Conservation (phyloP, 768 basidiomycete genomes). For the Suillus discolor region DNA sequence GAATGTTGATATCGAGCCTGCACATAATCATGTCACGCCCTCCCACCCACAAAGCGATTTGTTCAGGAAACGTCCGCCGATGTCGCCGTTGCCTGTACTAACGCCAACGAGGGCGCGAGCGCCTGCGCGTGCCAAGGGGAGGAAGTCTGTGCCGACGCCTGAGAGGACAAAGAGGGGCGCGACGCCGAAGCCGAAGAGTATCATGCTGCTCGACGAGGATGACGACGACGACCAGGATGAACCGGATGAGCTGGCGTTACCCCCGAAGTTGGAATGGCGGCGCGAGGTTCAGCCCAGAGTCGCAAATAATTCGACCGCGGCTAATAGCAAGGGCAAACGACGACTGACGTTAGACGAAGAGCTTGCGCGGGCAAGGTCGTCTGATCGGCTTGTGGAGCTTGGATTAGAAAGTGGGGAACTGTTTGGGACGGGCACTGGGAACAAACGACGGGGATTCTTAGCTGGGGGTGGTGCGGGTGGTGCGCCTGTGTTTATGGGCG, state of each 20-base stretch:
- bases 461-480: slow-evolving; percentile 79
- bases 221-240: slow-evolving; percentile 35
- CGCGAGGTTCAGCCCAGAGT: background rate
- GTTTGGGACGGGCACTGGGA: slow-evolving; percentile 56
- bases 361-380: slow-evolving; percentile 45
- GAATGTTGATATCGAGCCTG: slow-evolving; percentile 14
- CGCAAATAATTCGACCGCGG: background rate
- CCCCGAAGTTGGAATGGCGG: slow-evolving; percentile 21
- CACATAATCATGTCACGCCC: slow-evolving; percentile 19
- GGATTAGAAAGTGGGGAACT: slow-evolving; percentile 44
- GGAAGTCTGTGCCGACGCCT: background rate
- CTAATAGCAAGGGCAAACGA: slow-evolving; percentile 28
- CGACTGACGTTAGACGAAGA: slow-evolving; percentile 72
- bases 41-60: slow-evolving; percentile 31
- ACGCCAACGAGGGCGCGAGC: slow-evolving; percentile 59
- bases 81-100: slow-evolving; percentile 60
- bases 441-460: slow-evolving; percentile 60
- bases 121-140: slow-evolving; percentile 44
- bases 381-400: slow-evolving; percentile 40
- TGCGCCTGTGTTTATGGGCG: slow-evolving; percentile 68
- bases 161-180: slow-evolving; percentile 31
- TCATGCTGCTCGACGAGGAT: slow-evolving; percentile 21
- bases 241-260: slow-evolving; percentile 34
- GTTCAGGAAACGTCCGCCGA: slow-evolving; percentile 63
- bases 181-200: slow-evolving; percentile 29